Conservation (phyloP, 2,329 filamentous ascomycete species). For the Apiospora saccharicola region DNA sequence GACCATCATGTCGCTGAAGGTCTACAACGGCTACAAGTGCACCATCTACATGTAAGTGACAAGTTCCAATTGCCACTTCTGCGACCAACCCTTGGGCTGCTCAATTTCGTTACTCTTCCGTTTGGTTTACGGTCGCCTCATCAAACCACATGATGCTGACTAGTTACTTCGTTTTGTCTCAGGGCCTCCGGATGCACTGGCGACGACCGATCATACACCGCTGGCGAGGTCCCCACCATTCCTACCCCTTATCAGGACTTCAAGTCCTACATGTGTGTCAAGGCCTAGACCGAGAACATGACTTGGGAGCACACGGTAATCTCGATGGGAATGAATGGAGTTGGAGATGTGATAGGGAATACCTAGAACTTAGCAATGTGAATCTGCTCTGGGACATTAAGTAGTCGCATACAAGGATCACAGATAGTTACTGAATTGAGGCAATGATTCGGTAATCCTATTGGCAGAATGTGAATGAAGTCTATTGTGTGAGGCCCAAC, state of each 20-base stretch:
- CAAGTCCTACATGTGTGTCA: background rate
- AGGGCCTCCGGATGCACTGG: background rate
- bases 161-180: background rate
- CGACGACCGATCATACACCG: background rate
- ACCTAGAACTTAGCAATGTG: background rate
- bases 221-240: background rate
- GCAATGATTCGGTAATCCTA: background rate
- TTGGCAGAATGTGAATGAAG: background rate
- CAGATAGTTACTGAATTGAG: background rate
- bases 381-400: background rate
- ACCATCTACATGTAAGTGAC: conserved; percentile 7
- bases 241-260: background rate
- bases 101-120: no score
- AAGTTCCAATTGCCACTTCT: background rate
- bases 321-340: background rate
- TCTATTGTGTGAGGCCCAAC: background rate
- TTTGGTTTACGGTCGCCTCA: no score
- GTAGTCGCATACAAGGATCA: background rate
- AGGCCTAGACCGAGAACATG: background rate
- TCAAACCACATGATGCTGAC: background rate
- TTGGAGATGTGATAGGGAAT: background rate
- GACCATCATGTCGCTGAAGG: background rate
- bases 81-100: background rate
- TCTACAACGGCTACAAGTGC: background rate
- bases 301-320: background rate